These are phyloP conservation scores for Typha latifolia DNA, from an alignment of 176 grass and related monocot species.

Conservation along the genomic window DNA sequence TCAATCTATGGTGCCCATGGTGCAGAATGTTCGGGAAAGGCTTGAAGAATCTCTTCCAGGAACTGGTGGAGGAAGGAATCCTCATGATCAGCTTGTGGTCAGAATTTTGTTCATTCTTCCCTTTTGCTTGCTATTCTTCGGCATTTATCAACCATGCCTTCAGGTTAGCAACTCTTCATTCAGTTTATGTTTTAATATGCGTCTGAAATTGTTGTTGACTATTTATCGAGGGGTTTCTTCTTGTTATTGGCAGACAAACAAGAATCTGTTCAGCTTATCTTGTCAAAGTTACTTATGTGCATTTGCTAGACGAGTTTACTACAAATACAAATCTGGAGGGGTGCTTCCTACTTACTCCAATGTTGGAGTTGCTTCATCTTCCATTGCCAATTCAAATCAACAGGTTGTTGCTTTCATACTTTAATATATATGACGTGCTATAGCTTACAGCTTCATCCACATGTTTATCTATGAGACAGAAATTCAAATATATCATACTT, in stretches of 20 bases:
- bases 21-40: conserved; percentile 65
- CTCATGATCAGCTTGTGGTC: conserved; percentile 52
- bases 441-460: background rate
- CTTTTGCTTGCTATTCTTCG: conserved; percentile 45
- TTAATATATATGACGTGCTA: background rate
- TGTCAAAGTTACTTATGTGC: conserved; percentile 11
- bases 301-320: conserved; percentile 42
- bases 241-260: conserved; percentile 39
- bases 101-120: conserved; percentile 68
- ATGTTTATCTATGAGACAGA: too few species aligned
- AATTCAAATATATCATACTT: too few species aligned
- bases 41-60: conserved; percentile 79
- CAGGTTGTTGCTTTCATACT: conserved; percentile 35
- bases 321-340: conserved; percentile 57
- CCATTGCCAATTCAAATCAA: conserved; percentile 59
- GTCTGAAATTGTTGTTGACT: too few species aligned
- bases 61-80: conserved; percentile 65
- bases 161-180: conserved; percentile 38
- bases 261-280: conserved; percentile 32
- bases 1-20: background rate
- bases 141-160: conserved; percentile 63
- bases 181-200: background rate
- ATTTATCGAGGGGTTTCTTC: background rate
- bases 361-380: conserved; percentile 60
- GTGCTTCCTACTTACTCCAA: conserved; percentile 63